Base-by-base conservation (phyloP, 2,329 filamentous ascomycete genomes). In the Aspergillus persii region DNA sequence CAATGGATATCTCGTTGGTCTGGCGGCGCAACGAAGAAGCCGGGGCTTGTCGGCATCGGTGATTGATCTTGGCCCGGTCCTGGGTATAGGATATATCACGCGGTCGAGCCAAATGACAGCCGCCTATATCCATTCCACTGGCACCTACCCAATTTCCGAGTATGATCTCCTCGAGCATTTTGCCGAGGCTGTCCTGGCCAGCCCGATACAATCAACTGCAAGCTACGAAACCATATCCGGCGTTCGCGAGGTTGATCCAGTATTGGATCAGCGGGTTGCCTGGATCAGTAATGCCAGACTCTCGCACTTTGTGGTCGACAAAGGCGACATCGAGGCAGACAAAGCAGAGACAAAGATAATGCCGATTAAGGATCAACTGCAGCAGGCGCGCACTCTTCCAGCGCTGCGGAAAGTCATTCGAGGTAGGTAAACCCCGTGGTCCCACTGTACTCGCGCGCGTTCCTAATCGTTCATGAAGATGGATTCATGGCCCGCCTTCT, bases 211-310 rank as follows among this genome's bases (percentile, higher is more conserved):
- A 41, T n/a, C 15, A 41, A n/a, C 36, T 41, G 36, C 36, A 41
- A 12, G 11, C 36, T n/a, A 41, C 15, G 36, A 41, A 41, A 41
- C 6, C 15, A 41, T 41, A 3, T 41, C 36, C 15, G 36, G 36
- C 4, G n/a, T 41, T n/a, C 36, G 36, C 12, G 36, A 41, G 36
- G 36, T 41, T n/a, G 36, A 41, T 6, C 36, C 36, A 39, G 9
- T 6, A 15, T 41, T 41, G 36, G 6, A n/a, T 12, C 12, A 41
- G 7, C 12, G 36, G 15, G 27, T 49, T 8, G 15, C 39, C 8
- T 61, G 55, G 55, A 26, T 47, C 8, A 11, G 33, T 4, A 53
- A 62, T 7, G 57, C 60, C 9, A 27, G 15, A n/a, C 56, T 61
- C 4, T 56, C 54, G 12, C 57, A 62, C 29, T 55, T 26, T 27